A percentile compares a stretch with the other conserved stretches of the same genome.
Evolutionary conservation across 1,284 basidiomycete species (phyloP).

Genomic region (Dichomitus squalens): DNA sequence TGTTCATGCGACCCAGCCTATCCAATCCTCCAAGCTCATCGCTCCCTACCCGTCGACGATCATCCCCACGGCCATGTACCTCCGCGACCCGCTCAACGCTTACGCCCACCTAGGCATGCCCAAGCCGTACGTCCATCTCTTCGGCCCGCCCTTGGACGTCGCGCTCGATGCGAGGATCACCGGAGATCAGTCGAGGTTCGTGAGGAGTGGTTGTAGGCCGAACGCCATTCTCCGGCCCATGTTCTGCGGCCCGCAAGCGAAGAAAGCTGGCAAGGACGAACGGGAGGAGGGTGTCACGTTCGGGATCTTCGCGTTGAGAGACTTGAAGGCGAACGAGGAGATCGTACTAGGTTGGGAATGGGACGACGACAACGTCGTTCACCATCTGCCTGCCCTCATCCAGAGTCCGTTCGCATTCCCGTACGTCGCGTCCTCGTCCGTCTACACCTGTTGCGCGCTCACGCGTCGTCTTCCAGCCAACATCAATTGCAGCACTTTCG

Average conservation of each 20-base stretch:
- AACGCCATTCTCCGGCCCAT: slow-evolving; percentile 87
- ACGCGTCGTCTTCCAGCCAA: slow-evolving; percentile 38
- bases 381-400: slow-evolving; percentile 4
- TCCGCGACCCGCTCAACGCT: slow-evolving; percentile 67
- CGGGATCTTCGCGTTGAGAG: slow-evolving; percentile 81
- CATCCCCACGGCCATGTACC: slow-evolving; percentile 61
- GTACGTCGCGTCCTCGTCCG: slow-evolving; percentile 43
- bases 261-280: slow-evolving; percentile 8
- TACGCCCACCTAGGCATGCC: slow-evolving; percentile 75
- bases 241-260: slow-evolving; percentile 48
- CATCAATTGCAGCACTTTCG: slow-evolving; percentile 57
- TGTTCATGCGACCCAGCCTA: slow-evolving; percentile 49
- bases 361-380: slow-evolving; percentile 4
- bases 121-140: slow-evolving; percentile 78
- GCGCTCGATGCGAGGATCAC: slow-evolving; percentile 83
- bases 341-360: slow-evolving; percentile 77
- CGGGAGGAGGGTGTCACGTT: slow-evolving; percentile 57
- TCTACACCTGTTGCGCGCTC: slow-evolving; percentile 24
- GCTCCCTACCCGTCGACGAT: slow-evolving; percentile 60
- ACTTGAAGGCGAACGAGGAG: slow-evolving; percentile 83
- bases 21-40: slow-evolving; percentile 52
- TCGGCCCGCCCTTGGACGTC: slow-evolving; percentile 81
- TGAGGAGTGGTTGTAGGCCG: slow-evolving; percentile 85
- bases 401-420: slow-evolving; percentile 51
- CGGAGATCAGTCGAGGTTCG: slow-evolving; percentile 78